Evolutionary conservation across 805 yeast species (phyloP), one percentile per base, ranked within the genome.

Genomic region (Wickerhamomyces silvicola): DNA sequence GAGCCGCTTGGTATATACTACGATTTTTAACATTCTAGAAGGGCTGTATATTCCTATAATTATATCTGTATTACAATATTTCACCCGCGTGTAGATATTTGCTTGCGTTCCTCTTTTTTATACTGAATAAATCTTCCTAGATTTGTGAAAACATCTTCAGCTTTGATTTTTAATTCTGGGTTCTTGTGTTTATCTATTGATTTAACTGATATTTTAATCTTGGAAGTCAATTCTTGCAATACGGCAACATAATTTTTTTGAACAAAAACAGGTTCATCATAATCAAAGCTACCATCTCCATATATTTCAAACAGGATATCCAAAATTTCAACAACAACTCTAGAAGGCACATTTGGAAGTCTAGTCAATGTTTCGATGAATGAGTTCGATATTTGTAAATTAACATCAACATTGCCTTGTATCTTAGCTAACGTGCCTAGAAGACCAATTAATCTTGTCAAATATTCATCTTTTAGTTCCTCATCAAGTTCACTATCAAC

Each of bases 101-200:
- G 36, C 12, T 28, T 16, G 19, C 36, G 30, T 48, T 77, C 82
- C 18, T 56, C 54, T 31, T 54, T 55, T 46, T 92, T 90, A 60
- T 90, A 90, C 35, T 71, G 72, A 33, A 90, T 74, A 54, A 92
- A 90, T 38, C 94, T 65, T 10, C 70, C 75, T 43, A 90, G 59
- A 43, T 84, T 87, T 27, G 57, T 54, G 44, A 74, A 63, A 2
- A 81, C 75, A 37, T 82, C 92, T 32, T 78, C 82, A 22, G 80
- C 83, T 41, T 66, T 68, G 13, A 56, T 62, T 53, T 84, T 80
- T 45, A 83, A 62, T 26, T 60, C 72, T 2, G 68, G 59, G 37
- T 72, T 56, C 39, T 68, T 71, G 40, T 80, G 75, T 52, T 76
- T 79, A 52, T 83, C 94, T 26, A 84, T 71, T 33, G 69, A 63